phyloP scores from a whole-genome alignment of 2,329 filamentous ascomycete genomes.

The Alternaria metachromatica region DNA sequence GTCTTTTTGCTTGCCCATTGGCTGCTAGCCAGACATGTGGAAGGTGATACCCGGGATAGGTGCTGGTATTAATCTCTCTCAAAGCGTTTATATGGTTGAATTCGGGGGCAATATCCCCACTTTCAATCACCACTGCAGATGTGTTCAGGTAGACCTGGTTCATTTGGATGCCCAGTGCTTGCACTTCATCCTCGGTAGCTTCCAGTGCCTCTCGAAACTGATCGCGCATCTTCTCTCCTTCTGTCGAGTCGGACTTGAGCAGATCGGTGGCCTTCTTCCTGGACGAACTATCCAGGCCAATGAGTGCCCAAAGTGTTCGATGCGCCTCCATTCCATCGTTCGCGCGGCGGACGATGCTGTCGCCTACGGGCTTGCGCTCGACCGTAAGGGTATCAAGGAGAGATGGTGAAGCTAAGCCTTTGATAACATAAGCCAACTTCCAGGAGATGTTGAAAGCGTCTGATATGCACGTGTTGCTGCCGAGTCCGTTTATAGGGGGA shows the following conservation, averaged over 20 bases:
- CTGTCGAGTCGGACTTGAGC: neutral
- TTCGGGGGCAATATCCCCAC: slow-evolving; percentile 30
- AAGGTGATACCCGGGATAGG: slow-evolving; percentile 64
- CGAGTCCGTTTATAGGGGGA: slow-evolving; percentile 27
- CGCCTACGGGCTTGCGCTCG: slow-evolving; percentile 43
- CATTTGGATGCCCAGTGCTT: slow-evolving; percentile 66
- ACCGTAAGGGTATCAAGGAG: slow-evolving; percentile 34
- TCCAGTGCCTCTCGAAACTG: slow-evolving; percentile 52
- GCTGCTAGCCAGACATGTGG: slow-evolving; percentile 69
- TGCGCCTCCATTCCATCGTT: slow-evolving; percentile 64
- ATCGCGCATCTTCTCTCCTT: neutral
- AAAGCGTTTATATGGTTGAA: slow-evolving; percentile 48
- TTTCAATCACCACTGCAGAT: slow-evolving; percentile 20
- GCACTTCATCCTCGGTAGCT: slow-evolving; percentile 58
- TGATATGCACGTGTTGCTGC: slow-evolving; percentile 36
- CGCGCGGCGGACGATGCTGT: slow-evolving; percentile 58
- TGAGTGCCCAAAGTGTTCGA: slow-evolving; percentile 52
- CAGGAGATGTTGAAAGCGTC: slow-evolving; percentile 48
- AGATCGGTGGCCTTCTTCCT: neutral
- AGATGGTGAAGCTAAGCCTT: slow-evolving; percentile 24
- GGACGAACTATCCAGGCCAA: slow-evolving; percentile 48
- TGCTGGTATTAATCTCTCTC: slow-evolving; percentile 40
- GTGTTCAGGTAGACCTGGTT: slow-evolving; percentile 58
- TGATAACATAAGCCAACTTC: slow-evolving; percentile 44
- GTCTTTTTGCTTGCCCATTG: slow-evolving; percentile 51